A percentile compares a stretch with the other conserved stretches of the same genome.
Conservation (phyloP, 108 stramenopile genomes). For the Skeletonema potamos region DNA sequence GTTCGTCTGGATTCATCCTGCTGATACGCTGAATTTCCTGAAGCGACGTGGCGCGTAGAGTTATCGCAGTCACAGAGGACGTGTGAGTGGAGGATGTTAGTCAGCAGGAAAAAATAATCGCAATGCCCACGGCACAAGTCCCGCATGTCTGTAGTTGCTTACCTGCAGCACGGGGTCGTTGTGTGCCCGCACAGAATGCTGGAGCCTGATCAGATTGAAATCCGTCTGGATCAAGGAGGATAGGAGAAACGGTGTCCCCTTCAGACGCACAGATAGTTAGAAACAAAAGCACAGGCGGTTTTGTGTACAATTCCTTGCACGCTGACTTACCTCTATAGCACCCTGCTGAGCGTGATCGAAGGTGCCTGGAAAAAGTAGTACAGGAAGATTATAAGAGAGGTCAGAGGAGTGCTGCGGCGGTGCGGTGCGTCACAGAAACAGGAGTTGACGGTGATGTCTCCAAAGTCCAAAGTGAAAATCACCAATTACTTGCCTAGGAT, state of each 20-base stretch:
- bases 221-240: background rate
- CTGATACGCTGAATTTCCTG: constrained; percentile 19
- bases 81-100: no score
- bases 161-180: background rate
- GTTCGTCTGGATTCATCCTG: constrained; percentile 9
- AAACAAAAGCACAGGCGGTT: no score
- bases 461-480: no score
- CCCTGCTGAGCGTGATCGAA: constrained; percentile 22
- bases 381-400: no score
- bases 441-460: no score
- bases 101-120: background rate
- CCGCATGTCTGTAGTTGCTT: background rate
- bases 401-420: no score
- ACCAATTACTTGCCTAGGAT: constrained; percentile 2
- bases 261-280: no score
- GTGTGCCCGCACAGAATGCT: background rate
- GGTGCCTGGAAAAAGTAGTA: background rate
- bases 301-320: background rate
- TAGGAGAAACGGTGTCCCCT: background rate
- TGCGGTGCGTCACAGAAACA: no score
- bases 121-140: constrained; percentile 8
- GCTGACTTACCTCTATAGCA: constrained; percentile 4
- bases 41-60: background rate
- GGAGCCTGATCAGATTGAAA: background rate
- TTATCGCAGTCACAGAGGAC: no score